A percentile compares a stretch with the other conserved stretches of the same genome.
These are phyloP conservation scores for Hypoxylon lienhwacheense DNA, from an alignment of 495 filamentous ascomycete genomes.

Conservation along the genomic window DNA sequence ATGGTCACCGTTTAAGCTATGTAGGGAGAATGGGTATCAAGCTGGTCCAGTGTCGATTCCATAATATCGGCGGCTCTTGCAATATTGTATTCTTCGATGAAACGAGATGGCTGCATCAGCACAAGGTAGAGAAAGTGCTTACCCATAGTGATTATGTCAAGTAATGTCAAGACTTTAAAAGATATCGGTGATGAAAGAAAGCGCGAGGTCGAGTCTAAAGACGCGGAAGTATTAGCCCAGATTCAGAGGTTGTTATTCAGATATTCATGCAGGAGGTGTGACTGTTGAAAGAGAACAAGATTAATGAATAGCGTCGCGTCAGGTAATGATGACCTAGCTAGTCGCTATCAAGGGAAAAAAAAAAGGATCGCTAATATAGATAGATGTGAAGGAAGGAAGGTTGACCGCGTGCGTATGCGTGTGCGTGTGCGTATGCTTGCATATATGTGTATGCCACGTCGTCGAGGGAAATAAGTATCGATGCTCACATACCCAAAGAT, in stretches of 20 bases:
- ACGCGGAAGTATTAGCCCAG: slow-evolving; percentile 20
- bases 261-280: slow-evolving; percentile 6
- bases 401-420: too few relatives aligned
- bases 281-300: neutral
- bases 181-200: slow-evolving; percentile 32
- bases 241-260: neutral
- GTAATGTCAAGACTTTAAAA: slow-evolving; percentile 34
- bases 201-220: slow-evolving; percentile 30
- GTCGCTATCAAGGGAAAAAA: too few relatives aligned
- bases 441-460: neutral
- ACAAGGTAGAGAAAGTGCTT: slow-evolving; percentile 47
- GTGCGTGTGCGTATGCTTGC: neutral
- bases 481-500: slow-evolving; percentile 26
- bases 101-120: slow-evolving; percentile 35
- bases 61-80: slow-evolving; percentile 32
- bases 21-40: slow-evolving; percentile 3
- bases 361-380: too few relatives aligned
- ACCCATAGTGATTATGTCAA: slow-evolving; percentile 51
- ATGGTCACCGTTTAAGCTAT: slow-evolving; percentile 19
- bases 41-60: slow-evolving; percentile 13
- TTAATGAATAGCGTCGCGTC: neutral
- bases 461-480: neutral
- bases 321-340: too few relatives aligned
- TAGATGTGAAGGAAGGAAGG: too few relatives aligned
- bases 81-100: slow-evolving; percentile 38